A percentile compares a stretch with the other conserved stretches of the same genome.
These are phyloP conservation scores for Coccomyxa subellipsoidea DNA, from an alignment of 163 green algal species.

Conservation along the genomic window DNA sequence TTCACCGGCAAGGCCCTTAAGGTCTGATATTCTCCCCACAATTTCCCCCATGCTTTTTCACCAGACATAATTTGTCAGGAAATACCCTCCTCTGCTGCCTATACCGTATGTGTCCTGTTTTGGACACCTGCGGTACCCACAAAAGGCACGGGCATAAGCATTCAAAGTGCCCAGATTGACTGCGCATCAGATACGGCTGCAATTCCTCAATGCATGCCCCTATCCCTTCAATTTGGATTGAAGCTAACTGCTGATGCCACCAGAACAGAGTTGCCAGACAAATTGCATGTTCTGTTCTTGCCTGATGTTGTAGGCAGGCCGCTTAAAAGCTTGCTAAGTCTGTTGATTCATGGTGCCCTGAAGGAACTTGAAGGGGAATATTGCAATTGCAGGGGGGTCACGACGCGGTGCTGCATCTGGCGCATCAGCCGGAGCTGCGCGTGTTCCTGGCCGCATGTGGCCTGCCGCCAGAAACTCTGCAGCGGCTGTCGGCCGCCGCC, in stretches of 20 bases:
- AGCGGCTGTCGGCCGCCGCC: background rate
- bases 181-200: no score
- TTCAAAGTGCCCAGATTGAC: no score
- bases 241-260: no score
- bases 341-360: background rate
- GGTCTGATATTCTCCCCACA: background rate
- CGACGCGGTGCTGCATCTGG: background rate
- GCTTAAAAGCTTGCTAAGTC: no score
- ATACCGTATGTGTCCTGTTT: no score
- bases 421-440: background rate
- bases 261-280: no score
- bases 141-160: no score
- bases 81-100: background rate
- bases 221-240: no score
- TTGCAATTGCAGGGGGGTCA: background rate
- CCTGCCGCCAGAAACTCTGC: background rate
- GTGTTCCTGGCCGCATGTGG: constrained; percentile 5
- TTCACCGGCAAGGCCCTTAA: background rate
- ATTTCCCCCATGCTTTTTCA: background rate
- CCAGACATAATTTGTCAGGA: background rate
- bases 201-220: no score
- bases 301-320: no score
- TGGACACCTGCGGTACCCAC: no score
- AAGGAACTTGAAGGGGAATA: background rate
- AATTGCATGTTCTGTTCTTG: no score